phyloP scores from a whole-genome alignment of 106 monocot species.

The Dendrobium officinale region DNA sequence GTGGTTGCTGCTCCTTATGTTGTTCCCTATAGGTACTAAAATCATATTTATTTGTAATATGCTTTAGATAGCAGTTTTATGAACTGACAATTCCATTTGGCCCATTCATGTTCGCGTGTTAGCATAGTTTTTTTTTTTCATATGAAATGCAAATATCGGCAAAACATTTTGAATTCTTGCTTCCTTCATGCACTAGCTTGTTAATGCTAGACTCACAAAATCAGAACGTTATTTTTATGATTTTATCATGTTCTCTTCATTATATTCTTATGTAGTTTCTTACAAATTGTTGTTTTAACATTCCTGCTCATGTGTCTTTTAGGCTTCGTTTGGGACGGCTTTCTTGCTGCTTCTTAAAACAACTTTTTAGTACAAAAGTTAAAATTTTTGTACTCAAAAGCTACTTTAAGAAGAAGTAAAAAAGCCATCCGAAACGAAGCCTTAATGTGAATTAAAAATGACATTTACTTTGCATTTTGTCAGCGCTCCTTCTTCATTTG shows the following conservation, averaged over 20 bases:
- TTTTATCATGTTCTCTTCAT: background rate
- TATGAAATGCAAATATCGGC: background rate
- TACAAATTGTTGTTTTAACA: background rate
- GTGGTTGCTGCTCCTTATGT: constrained; percentile 75
- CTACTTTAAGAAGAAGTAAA: too few relatives aligned
- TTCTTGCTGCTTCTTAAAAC: too few relatives aligned
- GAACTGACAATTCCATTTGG: background rate
- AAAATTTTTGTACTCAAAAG: too few relatives aligned
- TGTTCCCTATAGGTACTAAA: constrained; percentile 57
- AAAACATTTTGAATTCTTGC: background rate
- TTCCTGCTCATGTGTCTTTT: background rate
- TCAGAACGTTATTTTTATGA: background rate
- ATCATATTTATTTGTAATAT: background rate
- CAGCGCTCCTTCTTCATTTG: constrained; percentile 91
- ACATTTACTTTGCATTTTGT: constrained; percentile 1
- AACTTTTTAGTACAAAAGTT: too few relatives aligned
- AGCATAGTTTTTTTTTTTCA: too few relatives aligned
- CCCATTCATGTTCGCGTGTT: background rate
- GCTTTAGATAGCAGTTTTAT: background rate
- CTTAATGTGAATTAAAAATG: background rate
- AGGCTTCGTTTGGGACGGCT: too few relatives aligned
- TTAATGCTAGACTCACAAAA: background rate
- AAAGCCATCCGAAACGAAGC: too few relatives aligned
- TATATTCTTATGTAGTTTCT: background rate
- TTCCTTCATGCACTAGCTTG: background rate